Conservation (phyloP, 768 basidiomycete genomes). For the Rhodocollybia butyracea region DNA sequence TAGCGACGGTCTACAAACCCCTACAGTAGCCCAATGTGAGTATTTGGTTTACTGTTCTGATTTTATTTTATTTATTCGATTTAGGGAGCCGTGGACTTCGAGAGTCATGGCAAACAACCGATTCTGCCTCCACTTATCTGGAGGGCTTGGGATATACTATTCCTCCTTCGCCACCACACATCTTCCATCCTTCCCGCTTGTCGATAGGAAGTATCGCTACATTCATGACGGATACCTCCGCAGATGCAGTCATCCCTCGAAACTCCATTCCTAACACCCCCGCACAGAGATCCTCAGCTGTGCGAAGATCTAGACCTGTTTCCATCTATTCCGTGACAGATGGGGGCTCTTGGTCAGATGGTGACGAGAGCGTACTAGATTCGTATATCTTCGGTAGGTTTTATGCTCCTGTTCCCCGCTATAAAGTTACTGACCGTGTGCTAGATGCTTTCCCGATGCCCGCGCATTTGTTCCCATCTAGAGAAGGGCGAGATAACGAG, state of each 20-base stretch:
- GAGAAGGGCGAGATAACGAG: not conserved
- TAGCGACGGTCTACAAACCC: not conserved
- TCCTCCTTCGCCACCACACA: conserved; percentile 31
- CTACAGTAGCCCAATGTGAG: conserved; percentile 1
- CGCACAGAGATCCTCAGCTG: not conserved
- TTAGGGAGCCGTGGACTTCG: conserved; percentile 26
- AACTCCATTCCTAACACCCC: conserved; percentile 9
- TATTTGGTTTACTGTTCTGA: not conserved
- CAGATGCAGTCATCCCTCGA: conserved; percentile 54
- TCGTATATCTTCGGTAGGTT: conserved; percentile 31
- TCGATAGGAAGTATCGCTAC: conserved; percentile 57
- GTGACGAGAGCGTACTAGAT: conserved; percentile 31
- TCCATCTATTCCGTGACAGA: conserved; percentile 18
- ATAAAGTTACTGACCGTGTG: not conserved
- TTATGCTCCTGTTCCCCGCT: conserved; percentile 2
- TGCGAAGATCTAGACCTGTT: conserved; percentile 2
- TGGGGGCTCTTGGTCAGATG: conserved; percentile 37
- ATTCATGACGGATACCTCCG: conserved; percentile 53
- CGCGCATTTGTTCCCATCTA: conserved; percentile 13
- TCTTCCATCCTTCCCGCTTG: conserved; percentile 22
- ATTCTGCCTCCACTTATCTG: conserved; percentile 35
- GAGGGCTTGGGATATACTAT: conserved; percentile 37
- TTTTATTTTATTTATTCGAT: not conserved
- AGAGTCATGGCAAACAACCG: conserved; percentile 44
- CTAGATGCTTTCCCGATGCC: conserved; percentile 24